These are phyloP conservation scores for Sphagnum fallax DNA, from an alignment of 228 moss, liverwort and hornwort species.

Conservation along the genomic window DNA sequence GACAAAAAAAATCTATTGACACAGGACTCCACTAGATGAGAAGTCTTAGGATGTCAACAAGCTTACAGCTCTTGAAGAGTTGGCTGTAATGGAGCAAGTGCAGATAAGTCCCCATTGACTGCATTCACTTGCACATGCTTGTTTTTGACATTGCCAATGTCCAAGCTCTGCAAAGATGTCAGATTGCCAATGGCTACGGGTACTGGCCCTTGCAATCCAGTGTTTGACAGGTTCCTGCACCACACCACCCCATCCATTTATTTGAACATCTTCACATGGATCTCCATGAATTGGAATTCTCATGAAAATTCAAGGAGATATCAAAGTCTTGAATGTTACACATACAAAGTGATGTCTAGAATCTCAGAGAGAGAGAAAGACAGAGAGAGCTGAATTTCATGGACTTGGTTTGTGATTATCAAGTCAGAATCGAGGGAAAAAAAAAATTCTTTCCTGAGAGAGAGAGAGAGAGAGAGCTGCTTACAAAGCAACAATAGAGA, in stretches of 20 bases:
- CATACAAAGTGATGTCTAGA: not conserved
- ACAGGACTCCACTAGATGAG: no score
- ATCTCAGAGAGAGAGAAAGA: not conserved
- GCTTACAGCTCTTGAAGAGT: slow-evolving; percentile 28
- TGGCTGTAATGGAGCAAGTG: slow-evolving; percentile 17
- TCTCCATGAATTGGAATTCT: no score
- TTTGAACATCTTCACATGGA: no score
- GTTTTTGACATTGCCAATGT: slow-evolving; percentile 35
- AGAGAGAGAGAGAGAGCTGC: not conserved
- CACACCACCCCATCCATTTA: not conserved
- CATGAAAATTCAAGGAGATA: no score
- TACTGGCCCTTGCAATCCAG: slow-evolving; percentile 30
- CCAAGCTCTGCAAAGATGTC: slow-evolving; percentile 20
- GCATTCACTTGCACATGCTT: slow-evolving; percentile 5
- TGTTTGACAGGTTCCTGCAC: slow-evolving; percentile 34
- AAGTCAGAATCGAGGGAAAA: not conserved
- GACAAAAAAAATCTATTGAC: no score
- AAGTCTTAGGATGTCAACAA: no score
- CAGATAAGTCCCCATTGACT: slow-evolving; percentile 36
- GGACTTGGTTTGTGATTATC: not conserved
- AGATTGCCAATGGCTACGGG: slow-evolving; percentile 24
- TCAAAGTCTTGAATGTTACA: not conserved
- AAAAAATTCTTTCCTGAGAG: not conserved
- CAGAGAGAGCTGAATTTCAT: not conserved
- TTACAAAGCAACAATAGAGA: slow-evolving; percentile 20